Evolutionary conservation across 257 asterid genomes (phyloP), one percentile per base, ranked within the genome.

Genomic region (Nicotiana obtusifolia): DNA sequence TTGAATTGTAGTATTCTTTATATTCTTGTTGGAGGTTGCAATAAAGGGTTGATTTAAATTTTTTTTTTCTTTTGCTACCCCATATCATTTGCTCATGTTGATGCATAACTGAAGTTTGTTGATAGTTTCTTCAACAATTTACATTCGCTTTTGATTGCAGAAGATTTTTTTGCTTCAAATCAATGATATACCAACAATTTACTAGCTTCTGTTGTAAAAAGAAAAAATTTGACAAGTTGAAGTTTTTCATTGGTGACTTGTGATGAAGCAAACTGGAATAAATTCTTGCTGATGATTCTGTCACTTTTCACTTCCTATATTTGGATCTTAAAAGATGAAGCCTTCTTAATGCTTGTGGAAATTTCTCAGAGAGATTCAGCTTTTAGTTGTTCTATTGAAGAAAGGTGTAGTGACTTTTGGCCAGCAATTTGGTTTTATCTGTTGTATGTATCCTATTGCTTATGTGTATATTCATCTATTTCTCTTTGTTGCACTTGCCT

Each of bases 11-110:
- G 61, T 15, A 24, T 47, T 73, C 9, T 73, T 73, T 73, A 49
- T 47, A 33, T 73, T 73, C 37, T 47, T 73, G 79, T 73, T 73
- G 79, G 79, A 73, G 16, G 62, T 73, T 73, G 62, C 41, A 73
- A 35, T 47, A 73, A 73, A 73, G 62, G 62, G 41, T 41, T 14
- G 24, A 26, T 61, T 24, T 24, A 4, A 1, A 3, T n/a, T 37
- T 41, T 68, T 37, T n/a, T 37, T 11, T 5, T 47, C 79, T 47
- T 11, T 73, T 15, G 17, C 79, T 37, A 24, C 16, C 61, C 4
- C 22, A 24, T 73, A 22, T 73, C 79, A 24, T 73, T 17, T 49
- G 44, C 14, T 24, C 24, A 6, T 22, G 33, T 44, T 73, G 61
- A 47, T 69, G 78, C n/a, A 69, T 20, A 69, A 49, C 10, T 71